Percentiles rank a stretch among this genome's conserved stretches.
Conservation (phyloP, 768 basidiomycete genomes). For the Lentinula detonsa region DNA sequence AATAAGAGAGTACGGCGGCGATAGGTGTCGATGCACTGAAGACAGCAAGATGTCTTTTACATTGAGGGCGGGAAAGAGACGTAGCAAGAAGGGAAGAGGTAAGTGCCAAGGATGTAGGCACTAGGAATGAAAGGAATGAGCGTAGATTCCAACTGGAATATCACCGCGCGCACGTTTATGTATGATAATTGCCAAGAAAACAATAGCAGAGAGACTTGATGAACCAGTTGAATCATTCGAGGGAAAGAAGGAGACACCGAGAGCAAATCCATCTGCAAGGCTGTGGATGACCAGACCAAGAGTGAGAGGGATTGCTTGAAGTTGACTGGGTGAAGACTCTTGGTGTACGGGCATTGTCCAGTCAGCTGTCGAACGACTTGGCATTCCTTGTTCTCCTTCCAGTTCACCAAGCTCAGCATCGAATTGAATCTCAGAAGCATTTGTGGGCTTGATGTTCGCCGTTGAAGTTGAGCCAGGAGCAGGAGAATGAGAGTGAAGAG, state of each 20-base stretch:
- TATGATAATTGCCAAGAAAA: constrained; percentile 86
- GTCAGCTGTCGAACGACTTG: constrained; percentile 1
- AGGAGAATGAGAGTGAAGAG: constrained; percentile 40
- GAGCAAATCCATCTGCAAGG: constrained; percentile 86
- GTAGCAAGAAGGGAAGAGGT: constrained; percentile 80
- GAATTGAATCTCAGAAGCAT: constrained; percentile 36
- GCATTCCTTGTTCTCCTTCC: constrained; percentile 34
- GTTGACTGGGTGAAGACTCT: constrained; percentile 13
- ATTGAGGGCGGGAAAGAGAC: constrained; percentile 59
- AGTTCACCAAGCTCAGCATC: constrained; percentile 60
- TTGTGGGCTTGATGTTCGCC: constrained; percentile 4
- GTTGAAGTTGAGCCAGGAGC: constrained; percentile 1
- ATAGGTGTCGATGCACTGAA: constrained; percentile 85
- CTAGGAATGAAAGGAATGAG: constrained; percentile 30
- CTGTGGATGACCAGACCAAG: constrained; percentile 85
- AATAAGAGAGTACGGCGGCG: constrained; percentile 74
- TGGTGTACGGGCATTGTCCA: not conserved
- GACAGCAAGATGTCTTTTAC: constrained; percentile 66
- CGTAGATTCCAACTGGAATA: not conserved
- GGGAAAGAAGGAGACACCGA: constrained; percentile 65
- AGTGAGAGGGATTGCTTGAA: constrained; percentile 64
- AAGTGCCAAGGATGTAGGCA: constrained; percentile 87
- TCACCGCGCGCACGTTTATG: constrained; percentile 64
- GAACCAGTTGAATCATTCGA: constrained; percentile 14
- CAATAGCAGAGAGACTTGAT: constrained; percentile 63